Evolutionary conservation across 202 grass and related monocot species (phyloP), one percentile per base, ranked within the genome.

Genomic region (Zizania palustris): DNA sequence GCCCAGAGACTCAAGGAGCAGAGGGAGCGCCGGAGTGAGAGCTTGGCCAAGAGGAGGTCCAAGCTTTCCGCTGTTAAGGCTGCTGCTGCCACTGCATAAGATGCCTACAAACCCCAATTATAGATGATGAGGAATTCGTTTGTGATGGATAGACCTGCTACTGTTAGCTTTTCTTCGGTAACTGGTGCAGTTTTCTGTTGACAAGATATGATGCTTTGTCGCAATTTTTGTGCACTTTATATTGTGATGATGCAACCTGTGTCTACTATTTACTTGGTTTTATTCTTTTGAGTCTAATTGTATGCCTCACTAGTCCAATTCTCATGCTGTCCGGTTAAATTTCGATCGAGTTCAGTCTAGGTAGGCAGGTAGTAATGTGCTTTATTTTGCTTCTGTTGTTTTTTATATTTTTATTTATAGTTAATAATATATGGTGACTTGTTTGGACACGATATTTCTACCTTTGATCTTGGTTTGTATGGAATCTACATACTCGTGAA

Each of bases 1-100:
- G 90, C 86, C 10, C 80, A 85, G 70, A 81, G 87, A 58, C 87
- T 93, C 6, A 89, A 90, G 84, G 90, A 93, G 66, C 90, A 93
- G 65, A 88, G 87, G 46, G 90, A 93, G 0, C 83, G 87, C 40
- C 34, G 86, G 6, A 92, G 90, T 2, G 90, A 93, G 83, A 93
- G 90, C 38, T 81, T 92, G 61, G 90, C 86, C 2, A 92, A 92
- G 83, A 83, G 80, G 80, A 83, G 86, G 73, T 84, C 90, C 3
- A 89, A 84, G 83, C 83, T 93, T 55, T 93, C 90, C 56, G n/a
- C 72, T 3, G 86, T 54, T n/a, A 87, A 86, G 72, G 72, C 70
- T 11, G 48, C 76, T 0, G 33, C 58, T 3, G 48, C 63, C 6
- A 82, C 75, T 5, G 70, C 79, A 4, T 84, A 80, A 84, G 86